phyloP scores from a whole-genome alignment of 2,329 filamentous ascomycete genomes.

The Trichoderma sp. region DNA sequence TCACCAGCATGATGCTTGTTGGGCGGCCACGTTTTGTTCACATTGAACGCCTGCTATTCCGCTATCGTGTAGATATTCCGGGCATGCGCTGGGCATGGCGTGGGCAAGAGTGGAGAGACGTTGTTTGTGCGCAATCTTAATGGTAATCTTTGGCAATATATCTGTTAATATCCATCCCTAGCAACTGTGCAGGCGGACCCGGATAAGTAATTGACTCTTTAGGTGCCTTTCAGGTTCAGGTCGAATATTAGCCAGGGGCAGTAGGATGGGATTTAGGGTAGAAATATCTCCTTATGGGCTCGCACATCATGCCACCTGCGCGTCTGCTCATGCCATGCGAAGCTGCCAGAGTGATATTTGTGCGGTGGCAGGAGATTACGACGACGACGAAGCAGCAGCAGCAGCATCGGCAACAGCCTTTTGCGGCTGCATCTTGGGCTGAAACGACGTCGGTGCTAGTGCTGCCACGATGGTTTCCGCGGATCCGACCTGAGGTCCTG shows the following conservation, averaged over 20 bases:
- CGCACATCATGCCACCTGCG: background rate
- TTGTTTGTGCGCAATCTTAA: slow-evolving; percentile 4
- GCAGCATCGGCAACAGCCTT: background rate
- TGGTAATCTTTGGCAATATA: slow-evolving; percentile 11
- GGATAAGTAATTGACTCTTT: background rate
- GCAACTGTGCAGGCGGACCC: slow-evolving; percentile 8
- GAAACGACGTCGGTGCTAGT: background rate
- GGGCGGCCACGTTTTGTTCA: background rate
- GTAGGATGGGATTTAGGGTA: background rate
- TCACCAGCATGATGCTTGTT: background rate
- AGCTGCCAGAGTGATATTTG: background rate
- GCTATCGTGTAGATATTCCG: background rate
- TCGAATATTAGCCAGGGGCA: slow-evolving; percentile 8
- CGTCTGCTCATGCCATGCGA: background rate
- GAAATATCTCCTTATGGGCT: background rate
- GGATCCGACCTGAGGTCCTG: background rate
- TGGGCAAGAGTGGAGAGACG: background rate
- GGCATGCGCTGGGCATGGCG: background rate
- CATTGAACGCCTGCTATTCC: background rate
- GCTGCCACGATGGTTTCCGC: background rate
- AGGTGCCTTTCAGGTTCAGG: slow-evolving; percentile 16
- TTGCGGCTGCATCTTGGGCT: background rate
- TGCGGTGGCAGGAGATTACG: background rate
- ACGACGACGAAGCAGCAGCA: background rate
- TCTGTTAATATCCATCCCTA: slow-evolving; percentile 13